Conservation (phyloP, 2,329 filamentous ascomycete species). For the Paramyrothecium sp. region DNA sequence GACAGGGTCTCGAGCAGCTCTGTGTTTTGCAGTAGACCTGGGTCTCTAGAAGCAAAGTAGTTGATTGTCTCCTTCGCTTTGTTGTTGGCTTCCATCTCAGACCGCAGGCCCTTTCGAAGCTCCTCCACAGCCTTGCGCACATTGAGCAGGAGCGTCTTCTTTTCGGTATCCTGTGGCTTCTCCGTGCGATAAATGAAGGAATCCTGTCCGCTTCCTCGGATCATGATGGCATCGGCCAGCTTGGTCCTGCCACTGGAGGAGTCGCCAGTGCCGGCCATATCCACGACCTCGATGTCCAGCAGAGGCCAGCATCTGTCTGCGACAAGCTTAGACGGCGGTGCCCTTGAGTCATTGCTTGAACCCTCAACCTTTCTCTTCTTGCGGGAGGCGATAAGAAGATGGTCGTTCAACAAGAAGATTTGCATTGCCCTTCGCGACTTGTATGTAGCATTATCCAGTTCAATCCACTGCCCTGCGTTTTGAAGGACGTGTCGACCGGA, state of each 20-base stretch:
- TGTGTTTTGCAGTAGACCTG: conserved; percentile 73
- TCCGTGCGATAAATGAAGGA: conserved; percentile 94
- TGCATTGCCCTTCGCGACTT: conserved; percentile 88
- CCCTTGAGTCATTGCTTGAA: conserved; percentile 45
- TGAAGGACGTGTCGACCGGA: conserved; percentile 91
- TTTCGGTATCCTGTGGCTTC: conserved; percentile 75
- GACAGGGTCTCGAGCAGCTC: conserved; percentile 78
- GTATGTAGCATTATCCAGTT: conserved; percentile 96
- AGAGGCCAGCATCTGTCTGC: conserved; percentile 94
- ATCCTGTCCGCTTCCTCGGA: conserved; percentile 80
- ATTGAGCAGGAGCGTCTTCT: conserved; percentile 77
- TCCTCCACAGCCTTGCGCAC: conserved; percentile 93
- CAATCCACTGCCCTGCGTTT: conserved; percentile 91
- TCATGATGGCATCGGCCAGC: conserved; percentile 83
- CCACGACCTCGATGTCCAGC: conserved; percentile 88
- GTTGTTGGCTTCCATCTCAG: conserved; percentile 83
- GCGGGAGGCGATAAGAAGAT: conserved; percentile 83
- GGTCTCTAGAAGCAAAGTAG: conserved; percentile 78
- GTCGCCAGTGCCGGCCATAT: conserved; percentile 70
- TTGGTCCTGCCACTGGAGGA: conserved; percentile 55
- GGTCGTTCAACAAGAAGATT: conserved; percentile 90
- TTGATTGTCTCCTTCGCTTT: conserved; percentile 83
- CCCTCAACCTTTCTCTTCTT: conserved; percentile 89
- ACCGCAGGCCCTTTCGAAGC: conserved; percentile 78
- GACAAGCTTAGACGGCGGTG: conserved; percentile 71